Conservation (phyloP, 1,139 yeast species). For the Saccharomycopsis phalli region DNA sequence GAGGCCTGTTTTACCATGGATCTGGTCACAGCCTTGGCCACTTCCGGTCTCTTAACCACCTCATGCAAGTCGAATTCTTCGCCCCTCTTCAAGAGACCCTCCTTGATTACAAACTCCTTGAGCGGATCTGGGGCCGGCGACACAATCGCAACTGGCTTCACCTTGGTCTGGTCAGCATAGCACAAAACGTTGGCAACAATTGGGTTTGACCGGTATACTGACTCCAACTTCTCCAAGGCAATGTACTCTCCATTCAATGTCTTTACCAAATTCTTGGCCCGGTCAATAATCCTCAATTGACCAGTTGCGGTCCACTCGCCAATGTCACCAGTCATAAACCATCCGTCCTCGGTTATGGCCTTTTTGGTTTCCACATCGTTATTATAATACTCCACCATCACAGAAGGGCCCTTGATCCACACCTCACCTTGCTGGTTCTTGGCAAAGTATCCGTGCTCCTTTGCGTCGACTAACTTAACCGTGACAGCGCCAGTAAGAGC, state of each 20-base stretch:
- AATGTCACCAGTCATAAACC: constrained; percentile 97
- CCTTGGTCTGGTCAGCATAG: constrained; percentile 79
- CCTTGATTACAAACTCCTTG: constrained; percentile 47
- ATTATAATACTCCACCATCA: constrained; percentile 70
- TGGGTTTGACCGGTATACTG: constrained; percentile 74
- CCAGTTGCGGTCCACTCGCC: constrained; percentile 88
- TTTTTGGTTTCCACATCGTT: constrained; percentile 73
- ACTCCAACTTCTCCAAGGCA: constrained; percentile 89
- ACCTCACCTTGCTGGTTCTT: constrained; percentile 92
- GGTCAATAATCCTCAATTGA: constrained; percentile 75
- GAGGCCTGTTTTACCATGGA: constrained; percentile 68
- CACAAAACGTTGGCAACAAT: constrained; percentile 78
- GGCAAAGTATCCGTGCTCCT: constrained; percentile 88
- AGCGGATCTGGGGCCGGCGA: constrained; percentile 70
- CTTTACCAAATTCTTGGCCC: constrained; percentile 93
- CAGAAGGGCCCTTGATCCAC: constrained; percentile 65
- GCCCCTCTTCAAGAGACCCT: constrained; percentile 39
- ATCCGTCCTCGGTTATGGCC: constrained; percentile 76
- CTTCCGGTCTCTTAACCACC: constrained; percentile 48
- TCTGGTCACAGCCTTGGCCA: constrained; percentile 46
- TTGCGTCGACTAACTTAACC: constrained; percentile 82
- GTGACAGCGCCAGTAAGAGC: constrained; percentile 76
- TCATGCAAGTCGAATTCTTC: constrained; percentile 44
- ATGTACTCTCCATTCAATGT: constrained; percentile 96
- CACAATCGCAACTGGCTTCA: constrained; percentile 87